Percentiles rank a stretch among this genome's conserved stretches.
These are phyloP conservation scores for Rubroshorea leprosula DNA, from an alignment of 345 rosid species.

Conservation along the genomic window DNA sequence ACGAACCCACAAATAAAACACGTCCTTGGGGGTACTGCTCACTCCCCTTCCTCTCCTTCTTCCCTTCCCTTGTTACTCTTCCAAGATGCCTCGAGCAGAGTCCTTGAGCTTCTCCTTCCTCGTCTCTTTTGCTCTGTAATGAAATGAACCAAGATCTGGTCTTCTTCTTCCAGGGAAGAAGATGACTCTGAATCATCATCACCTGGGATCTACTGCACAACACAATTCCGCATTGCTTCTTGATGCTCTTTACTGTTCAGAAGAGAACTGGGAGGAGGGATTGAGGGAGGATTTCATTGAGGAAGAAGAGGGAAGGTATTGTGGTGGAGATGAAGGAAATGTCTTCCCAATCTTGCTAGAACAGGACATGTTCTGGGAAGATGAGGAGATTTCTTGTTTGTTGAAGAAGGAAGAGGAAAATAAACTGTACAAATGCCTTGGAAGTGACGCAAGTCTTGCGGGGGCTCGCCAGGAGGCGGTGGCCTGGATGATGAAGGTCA, in stretches of 20 bases:
- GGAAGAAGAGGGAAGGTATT: conserved; percentile 8
- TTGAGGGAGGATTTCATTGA: conserved; percentile 4
- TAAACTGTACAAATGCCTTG: conserved; percentile 21
- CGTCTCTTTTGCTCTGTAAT: conserved; percentile 10
- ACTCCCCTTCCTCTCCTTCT: neutral
- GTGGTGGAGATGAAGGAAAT: neutral
- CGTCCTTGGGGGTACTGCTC: too few relatives aligned
- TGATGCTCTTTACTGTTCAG: conserved; percentile 54
- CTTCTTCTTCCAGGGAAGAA: conserved; percentile 36
- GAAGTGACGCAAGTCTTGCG: conserved; percentile 26
- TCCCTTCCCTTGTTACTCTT: neutral
- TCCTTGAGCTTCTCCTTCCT: conserved; percentile 8
- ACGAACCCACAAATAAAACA: neutral
- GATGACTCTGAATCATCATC: conserved; percentile 30
- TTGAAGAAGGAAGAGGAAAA: conserved; percentile 40
- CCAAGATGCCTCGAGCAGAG: conserved; percentile 24
- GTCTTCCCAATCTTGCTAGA: conserved; percentile 24
- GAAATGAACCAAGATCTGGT: conserved; percentile 26
- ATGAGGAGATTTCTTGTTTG: conserved; percentile 44
- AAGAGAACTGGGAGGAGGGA: conserved; percentile 10
- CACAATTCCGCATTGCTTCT: conserved; percentile 23
- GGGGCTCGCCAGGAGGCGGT: conserved; percentile 45
- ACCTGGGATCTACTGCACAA: conserved; percentile 1
- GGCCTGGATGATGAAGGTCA: conserved; percentile 50
- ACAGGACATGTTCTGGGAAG: conserved; percentile 51